Percentiles rank a stretch among this genome's conserved stretches.
Evolutionary conservation across 169 alveolate genomes (phyloP).

Genomic region (Cryptosporidium andersoni): DNA sequence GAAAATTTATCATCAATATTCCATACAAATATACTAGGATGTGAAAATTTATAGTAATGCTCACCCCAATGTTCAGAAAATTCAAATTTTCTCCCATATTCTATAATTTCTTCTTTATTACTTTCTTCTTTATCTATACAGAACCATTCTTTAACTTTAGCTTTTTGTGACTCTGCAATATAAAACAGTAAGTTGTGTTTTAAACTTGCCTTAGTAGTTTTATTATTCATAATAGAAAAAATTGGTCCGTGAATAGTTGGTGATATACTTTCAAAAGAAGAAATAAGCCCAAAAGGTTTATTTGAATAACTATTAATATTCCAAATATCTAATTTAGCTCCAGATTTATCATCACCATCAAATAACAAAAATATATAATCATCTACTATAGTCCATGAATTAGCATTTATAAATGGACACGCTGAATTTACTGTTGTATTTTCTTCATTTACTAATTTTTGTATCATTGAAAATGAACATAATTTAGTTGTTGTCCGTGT

Average conservation of each 20-base stretch:
- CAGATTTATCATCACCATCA: neutral
- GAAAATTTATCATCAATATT: constrained; percentile 12
- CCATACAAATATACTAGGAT: constrained; percentile 60
- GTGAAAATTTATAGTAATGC: neutral
- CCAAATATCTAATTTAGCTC: constrained; percentile 5
- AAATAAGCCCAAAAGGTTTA: constrained; percentile 24
- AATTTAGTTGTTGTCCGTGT: constrained; percentile 15
- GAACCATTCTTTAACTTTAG: constrained; percentile 26
- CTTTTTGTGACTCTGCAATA: constrained; percentile 37
- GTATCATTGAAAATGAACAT: neutral
- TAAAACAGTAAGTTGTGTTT: constrained; percentile 9
- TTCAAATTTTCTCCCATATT: constrained; percentile 23
- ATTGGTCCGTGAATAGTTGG: constrained; percentile 9
- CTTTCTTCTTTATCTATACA: neutral
- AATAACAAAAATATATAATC: too few relatives aligned
- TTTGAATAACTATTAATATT: constrained; percentile 6
- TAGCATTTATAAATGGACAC: too few relatives aligned
- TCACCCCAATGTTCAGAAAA: constrained; percentile 55
- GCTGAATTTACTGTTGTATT: too few relatives aligned
- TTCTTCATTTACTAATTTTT: too few relatives aligned
- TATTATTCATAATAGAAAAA: neutral
- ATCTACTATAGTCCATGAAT: too few relatives aligned
- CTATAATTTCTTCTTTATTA: neutral
- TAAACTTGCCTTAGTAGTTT: constrained; percentile 39
- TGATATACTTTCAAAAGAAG: constrained; percentile 20